Conservation (phyloP, 345 rosid genomes). For the Psidium friedrichsthalianum region DNA sequence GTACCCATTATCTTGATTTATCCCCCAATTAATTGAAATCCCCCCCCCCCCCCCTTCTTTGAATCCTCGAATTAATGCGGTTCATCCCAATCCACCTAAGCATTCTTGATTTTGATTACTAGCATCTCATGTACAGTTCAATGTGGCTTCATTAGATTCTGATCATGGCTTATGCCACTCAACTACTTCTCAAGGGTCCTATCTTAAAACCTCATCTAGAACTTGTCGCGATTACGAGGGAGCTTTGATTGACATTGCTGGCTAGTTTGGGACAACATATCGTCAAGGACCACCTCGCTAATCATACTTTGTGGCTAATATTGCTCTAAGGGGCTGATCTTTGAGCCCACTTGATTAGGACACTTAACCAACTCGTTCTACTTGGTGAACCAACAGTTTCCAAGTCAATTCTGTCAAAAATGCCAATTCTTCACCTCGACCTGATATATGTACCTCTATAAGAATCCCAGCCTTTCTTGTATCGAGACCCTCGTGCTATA, state of each 20-base stretch:
- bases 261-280: neutral
- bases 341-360: conserved; percentile 11
- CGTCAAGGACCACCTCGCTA: neutral
- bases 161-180: neutral
- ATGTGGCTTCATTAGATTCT: neutral
- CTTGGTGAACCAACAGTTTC: neutral
- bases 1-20: conserved; percentile 7
- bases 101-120: neutral
- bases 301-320: conserved; percentile 4
- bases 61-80: neutral
- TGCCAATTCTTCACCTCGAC: neutral
- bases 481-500: neutral
- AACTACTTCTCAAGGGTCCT: neutral
- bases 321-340: neutral
- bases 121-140: neutral
- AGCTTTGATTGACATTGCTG: neutral
- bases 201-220: neutral
- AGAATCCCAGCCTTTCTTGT: neutral
- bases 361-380: conserved; percentile 7
- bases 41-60: neutral
- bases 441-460: neutral
- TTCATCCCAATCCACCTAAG: neutral
- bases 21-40: neutral
- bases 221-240: neutral
- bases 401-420: neutral